Evolutionary conservation across 129 eudicot species (phyloP).

Genomic region (Artemisia annua): DNA sequence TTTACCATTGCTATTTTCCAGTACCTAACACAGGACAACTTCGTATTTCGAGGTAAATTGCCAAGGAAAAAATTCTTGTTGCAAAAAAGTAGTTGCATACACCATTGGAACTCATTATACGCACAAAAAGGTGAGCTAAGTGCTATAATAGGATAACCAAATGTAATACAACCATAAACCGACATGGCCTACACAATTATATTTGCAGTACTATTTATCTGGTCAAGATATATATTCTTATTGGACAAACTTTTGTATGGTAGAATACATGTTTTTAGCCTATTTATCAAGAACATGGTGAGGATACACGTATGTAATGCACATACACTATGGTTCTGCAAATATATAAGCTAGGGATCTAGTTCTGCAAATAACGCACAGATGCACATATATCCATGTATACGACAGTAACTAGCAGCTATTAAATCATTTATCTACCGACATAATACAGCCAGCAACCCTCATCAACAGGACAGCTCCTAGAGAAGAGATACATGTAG

Average conservation of each 20-base stretch:
- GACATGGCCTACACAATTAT: neutral
- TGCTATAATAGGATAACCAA: constrained; percentile 6
- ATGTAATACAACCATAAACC: neutral
- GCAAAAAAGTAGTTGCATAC: too few relatives aligned
- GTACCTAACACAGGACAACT: too few relatives aligned
- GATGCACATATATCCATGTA: neutral
- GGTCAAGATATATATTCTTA: constrained; percentile 10
- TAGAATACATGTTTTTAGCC: neutral
- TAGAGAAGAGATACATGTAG: too few relatives aligned
- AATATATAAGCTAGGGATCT: neutral
- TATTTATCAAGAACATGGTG: neutral
- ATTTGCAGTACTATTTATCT: constrained; percentile 3
- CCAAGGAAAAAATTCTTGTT: too few relatives aligned
- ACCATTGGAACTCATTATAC: too few relatives aligned
- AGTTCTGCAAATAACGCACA: neutral
- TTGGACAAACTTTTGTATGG: constrained; percentile 2
- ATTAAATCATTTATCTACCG: neutral
- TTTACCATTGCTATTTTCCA: too few relatives aligned
- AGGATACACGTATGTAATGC: neutral
- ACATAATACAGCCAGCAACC: neutral
- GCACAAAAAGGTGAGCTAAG: neutral
- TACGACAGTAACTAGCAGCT: neutral
- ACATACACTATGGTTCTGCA: neutral
- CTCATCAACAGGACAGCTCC: too few relatives aligned
- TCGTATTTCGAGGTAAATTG: too few relatives aligned